Base-by-base conservation (phyloP, 768 basidiomycete species). In the button mushroom (Agaricus bisporus) region DNA sequence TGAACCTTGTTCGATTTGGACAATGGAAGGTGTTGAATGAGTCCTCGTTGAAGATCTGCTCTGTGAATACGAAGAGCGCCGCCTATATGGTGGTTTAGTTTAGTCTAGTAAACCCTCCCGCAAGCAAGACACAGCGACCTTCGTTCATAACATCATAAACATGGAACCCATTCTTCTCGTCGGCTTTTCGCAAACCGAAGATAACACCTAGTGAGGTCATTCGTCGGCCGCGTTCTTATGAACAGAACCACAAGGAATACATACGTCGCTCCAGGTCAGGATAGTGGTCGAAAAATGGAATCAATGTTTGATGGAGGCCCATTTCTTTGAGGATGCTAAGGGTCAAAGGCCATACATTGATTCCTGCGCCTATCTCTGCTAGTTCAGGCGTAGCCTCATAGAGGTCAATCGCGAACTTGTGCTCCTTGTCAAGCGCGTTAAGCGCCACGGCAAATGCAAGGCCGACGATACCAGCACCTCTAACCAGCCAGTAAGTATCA, bases 301-400 rank as follows among this genome's bases (percentile, higher is more conserved):
- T 29, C 20, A 61, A 35, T 2, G 53, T 49, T 10, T 47, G 48
- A 25, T 51, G 53, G 17, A 61, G 25, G 22, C 55, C 58, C 11
- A 61, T 51, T 0, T 26, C 29, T 22, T 41, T 54, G 20, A 59
- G 22, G 9, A 59, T 55, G 22, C 57, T 45, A 56, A 55, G 57
- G 9, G 55, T 57, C 17, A 58, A 48, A 4, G 49, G 53, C 68
- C 69, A 77, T 5, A 76, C 57, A 2, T 63, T 66, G 41, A 79
- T 70, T 0, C 76, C 77, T 18, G 75, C 76, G 7, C 77, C 77
- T 41, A 74, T 63, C 41, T 74, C 72, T 2, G 68, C 66, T 32
- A 79, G 66, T 18, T 60, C 59, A 0, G 70, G 57, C 2, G 74
- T 64, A 8, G 72, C 66, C 49, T 79, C 77, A 56, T 74, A 79